These are phyloP conservation scores for Fusarium sp. DNA, from an alignment of 2,329 filamentous ascomycete genomes.

Conservation along the genomic window DNA sequence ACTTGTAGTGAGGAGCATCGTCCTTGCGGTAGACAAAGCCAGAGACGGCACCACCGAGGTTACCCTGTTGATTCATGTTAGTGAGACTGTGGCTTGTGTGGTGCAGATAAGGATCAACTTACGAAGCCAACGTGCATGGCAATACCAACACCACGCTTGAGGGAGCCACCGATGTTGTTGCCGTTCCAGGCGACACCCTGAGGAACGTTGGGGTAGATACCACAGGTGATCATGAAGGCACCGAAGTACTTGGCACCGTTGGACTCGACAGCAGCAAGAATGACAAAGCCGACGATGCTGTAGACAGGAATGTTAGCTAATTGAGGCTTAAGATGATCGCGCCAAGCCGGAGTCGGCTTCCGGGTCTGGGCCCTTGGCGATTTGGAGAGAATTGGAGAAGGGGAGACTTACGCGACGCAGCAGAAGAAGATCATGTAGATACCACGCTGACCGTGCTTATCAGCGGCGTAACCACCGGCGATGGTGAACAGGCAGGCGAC, in stretches of 20 bases:
- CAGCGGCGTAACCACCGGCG: slow-evolving; percentile 57
- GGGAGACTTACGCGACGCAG: slow-evolving; percentile 47
- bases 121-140: slow-evolving; percentile 65
- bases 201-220: slow-evolving; percentile 66
- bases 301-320: slow-evolving; percentile 21
- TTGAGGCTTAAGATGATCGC: neutral
- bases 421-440: slow-evolving; percentile 55
- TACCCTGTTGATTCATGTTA: slow-evolving; percentile 48
- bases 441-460: slow-evolving; percentile 50
- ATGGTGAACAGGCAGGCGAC: slow-evolving; percentile 53
- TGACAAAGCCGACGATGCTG: slow-evolving; percentile 50
- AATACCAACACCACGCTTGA: slow-evolving; percentile 67
- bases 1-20: slow-evolving; percentile 66
- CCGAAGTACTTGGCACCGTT: slow-evolving; percentile 60
- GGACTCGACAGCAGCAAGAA: slow-evolving; percentile 48
- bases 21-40: slow-evolving; percentile 50
- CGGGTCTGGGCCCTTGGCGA: slow-evolving; percentile 5
- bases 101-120: slow-evolving; percentile 28
- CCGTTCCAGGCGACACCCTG: slow-evolving; percentile 69
- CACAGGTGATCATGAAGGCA: slow-evolving; percentile 56
- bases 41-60: slow-evolving; percentile 51
- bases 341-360: slow-evolving; percentile 22
- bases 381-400: slow-evolving; percentile 2
- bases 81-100: slow-evolving; percentile 12
- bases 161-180: slow-evolving; percentile 67